These are phyloP conservation scores for Citrus sp. DNA, from an alignment of 345 rosid genomes.

Conservation along the genomic window DNA sequence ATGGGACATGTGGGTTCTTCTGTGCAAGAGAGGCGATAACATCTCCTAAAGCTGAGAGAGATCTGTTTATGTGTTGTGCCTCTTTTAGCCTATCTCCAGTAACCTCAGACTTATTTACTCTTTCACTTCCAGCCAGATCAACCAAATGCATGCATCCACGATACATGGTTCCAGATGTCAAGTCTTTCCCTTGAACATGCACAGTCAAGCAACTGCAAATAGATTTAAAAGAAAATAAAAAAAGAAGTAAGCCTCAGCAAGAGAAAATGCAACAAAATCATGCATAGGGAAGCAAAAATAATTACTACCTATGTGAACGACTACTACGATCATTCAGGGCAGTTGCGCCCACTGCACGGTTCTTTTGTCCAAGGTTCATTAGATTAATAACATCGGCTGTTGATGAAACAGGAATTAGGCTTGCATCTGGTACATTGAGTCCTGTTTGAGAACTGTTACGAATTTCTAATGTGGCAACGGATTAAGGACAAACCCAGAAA, in stretches of 20 bases:
- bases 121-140: slow-evolving; percentile 97
- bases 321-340: slow-evolving; percentile 97
- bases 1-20: slow-evolving; percentile 94
- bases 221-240: slow-evolving; percentile 9
- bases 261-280: neutral
- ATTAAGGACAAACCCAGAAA: slow-evolving; percentile 39
- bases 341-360: slow-evolving; percentile 92
- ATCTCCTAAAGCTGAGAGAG: slow-evolving; percentile 97
- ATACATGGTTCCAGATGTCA: slow-evolving; percentile 70
- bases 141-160: slow-evolving; percentile 98
- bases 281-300: slow-evolving; percentile 4
- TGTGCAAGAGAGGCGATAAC: slow-evolving; percentile 98
- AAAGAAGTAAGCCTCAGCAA: slow-evolving; percentile 1
- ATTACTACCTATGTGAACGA: slow-evolving; percentile 87
- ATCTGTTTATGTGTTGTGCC: slow-evolving; percentile 89
- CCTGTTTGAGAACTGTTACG: slow-evolving; percentile 92
- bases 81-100: slow-evolving; percentile 94
- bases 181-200: slow-evolving; percentile 89
- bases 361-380: slow-evolving; percentile 88
- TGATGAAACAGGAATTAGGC: slow-evolving; percentile 74
- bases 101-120: slow-evolving; percentile 90
- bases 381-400: slow-evolving; percentile 82
- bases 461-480: slow-evolving; percentile 71
- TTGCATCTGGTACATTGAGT: slow-evolving; percentile 93
- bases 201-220: slow-evolving; percentile 88